Conservation (phyloP, 2,329 filamentous ascomycete genomes). For the Fusarium metavorans region DNA sequence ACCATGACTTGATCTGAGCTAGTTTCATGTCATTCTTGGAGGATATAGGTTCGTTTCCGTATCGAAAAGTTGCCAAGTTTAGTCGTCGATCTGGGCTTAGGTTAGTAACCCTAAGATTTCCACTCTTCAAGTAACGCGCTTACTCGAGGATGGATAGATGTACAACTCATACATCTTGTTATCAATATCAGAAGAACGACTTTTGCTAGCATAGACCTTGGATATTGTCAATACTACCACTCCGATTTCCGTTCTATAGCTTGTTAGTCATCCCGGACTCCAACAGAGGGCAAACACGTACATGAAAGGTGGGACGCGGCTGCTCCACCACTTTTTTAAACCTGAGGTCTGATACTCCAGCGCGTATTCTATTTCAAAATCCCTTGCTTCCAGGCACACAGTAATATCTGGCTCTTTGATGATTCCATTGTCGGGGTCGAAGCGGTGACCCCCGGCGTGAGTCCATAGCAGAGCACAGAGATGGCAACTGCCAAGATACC, state of each 20-base stretch:
- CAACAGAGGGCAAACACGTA: background rate
- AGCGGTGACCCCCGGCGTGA: background rate
- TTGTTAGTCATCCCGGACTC: background rate
- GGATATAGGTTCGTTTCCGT: background rate
- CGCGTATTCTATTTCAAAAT: background rate
- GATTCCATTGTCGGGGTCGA: background rate
- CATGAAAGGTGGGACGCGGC: background rate
- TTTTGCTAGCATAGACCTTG: background rate
- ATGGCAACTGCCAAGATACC: background rate
- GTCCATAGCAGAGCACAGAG: background rate
- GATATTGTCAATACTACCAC: background rate
- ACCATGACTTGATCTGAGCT: background rate
- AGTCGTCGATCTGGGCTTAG: background rate
- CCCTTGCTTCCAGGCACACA: background rate
- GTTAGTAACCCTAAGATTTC: background rate
- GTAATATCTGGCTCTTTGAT: background rate
- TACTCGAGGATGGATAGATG: constrained; percentile 20
- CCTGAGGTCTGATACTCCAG: background rate
- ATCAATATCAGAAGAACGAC: background rate
- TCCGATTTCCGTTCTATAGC: background rate
- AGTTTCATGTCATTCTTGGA: constrained; percentile 11
- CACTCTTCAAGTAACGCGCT: background rate
- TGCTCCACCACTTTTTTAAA: background rate
- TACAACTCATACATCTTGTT: background rate
- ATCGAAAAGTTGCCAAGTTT: background rate